These are phyloP conservation scores for Candida gigantensis DNA, from an alignment of 1,139 yeast genomes.

Conservation along the genomic window DNA sequence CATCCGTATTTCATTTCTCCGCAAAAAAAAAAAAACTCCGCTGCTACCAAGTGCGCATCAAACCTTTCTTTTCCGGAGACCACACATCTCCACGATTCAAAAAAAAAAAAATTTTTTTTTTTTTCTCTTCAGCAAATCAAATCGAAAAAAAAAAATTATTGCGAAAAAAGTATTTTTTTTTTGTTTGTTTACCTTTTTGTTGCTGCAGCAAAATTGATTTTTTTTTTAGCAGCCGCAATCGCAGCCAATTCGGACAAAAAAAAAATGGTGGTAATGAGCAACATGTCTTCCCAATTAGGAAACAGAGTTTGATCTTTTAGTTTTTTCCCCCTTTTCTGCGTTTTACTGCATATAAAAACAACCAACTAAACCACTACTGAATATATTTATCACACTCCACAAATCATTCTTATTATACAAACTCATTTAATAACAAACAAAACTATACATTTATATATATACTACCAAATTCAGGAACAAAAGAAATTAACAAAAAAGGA, in stretches of 20 bases:
- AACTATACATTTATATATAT: background rate
- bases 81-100: background rate
- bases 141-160: constrained; percentile 5
- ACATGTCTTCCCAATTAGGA: constrained; percentile 3
- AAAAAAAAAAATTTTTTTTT: constrained; percentile 5
- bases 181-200: too few relatives aligned
- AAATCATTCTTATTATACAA: too few relatives aligned
- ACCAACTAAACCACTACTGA: background rate
- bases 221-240: constrained; percentile 6
- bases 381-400: too few relatives aligned
- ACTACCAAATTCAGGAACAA: background rate
- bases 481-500: background rate
- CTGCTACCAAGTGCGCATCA: constrained; percentile 1
- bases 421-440: too few relatives aligned
- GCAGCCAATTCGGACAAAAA: background rate
- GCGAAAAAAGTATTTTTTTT: constrained; percentile 5
- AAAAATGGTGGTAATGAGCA: constrained; percentile 1
- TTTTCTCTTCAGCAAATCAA: too few relatives aligned
- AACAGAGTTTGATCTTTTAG: constrained; percentile 3
- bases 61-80: constrained; percentile 6
- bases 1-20: too few relatives aligned
- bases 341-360: background rate
- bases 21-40: too few relatives aligned
- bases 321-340: background rate
- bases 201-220: background rate